Base-by-base conservation (phyloP, 768 basidiomycete genomes). In the Boletus fagicola region DNA sequence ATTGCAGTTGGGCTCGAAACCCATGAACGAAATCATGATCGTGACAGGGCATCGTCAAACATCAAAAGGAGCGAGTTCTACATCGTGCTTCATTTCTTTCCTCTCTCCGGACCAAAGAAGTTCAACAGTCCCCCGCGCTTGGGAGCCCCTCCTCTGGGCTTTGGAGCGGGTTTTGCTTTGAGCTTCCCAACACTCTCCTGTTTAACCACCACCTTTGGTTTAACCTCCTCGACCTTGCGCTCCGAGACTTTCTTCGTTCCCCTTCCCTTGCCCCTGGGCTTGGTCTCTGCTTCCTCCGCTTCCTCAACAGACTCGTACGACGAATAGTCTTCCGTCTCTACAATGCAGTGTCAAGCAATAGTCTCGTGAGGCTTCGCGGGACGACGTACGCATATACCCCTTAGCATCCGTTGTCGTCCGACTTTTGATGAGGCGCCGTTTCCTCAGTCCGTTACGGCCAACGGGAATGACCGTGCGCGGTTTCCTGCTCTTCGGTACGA, bases 261-360 rank as follows among this genome's bases (percentile, higher is more conserved):
- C 38, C 38, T 68, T 18, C n/a, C 44, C 44, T 63, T 69, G 1
- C 56, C 58, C 54, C 54, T 65, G 15, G 53, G 51, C 42, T 67
- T 74, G 12, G 60, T 55, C 58, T 61, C 57, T 33, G 61, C 57
- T 28, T 69, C 77, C 3, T 71, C 74, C 15, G 72, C 83, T 30
- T 85, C 79, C 55, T 84, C 87, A 9, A 87, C 87, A 10, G 89
- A 90, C 71, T 93, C 90, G 65, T 89, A 92, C 18, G 83, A 83
- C 8, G 88, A 88, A 67, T 89, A 88, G 67, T 92, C 91, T 66
- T 90, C 86, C 38, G 80, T 86, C 16, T 82, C 91, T 92, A 61
- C 1, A 51, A 44, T 11, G 40, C 28, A 20, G 11, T 47, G 52
- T 62, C 24, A 35, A 58, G 38, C 51, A 35, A 49, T 30, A 2